Conservation (phyloP, 2,329 filamentous ascomycete genomes). For the Penicillium oxalicum region DNA sequence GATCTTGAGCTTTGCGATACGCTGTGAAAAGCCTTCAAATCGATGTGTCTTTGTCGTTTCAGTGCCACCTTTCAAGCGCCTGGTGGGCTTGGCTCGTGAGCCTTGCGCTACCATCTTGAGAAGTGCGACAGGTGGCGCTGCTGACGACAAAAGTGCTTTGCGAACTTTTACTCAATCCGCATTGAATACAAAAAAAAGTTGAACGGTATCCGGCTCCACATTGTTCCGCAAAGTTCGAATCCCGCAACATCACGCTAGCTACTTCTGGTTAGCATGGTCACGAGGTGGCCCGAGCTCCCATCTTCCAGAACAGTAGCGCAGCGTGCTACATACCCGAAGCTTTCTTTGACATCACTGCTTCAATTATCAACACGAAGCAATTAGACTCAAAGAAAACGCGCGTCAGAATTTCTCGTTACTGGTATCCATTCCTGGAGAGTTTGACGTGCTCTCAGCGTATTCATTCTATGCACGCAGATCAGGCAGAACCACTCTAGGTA, state of each 20-base stretch:
- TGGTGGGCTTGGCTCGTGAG: slow-evolving; percentile 63
- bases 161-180: slow-evolving; percentile 18
- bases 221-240: slow-evolving; percentile 28
- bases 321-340: neutral
- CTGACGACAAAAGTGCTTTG: slow-evolving; percentile 16
- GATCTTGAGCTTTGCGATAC: slow-evolving; percentile 86
- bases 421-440: too few relatives aligned
- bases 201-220: slow-evolving; percentile 24
- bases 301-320: neutral
- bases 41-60: slow-evolving; percentile 74
- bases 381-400: too few relatives aligned
- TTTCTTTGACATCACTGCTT: neutral
- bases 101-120: slow-evolving; percentile 49
- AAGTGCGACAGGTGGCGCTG: slow-evolving; percentile 23
- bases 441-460: neutral
- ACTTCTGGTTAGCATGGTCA: slow-evolving; percentile 16
- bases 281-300: slow-evolving; percentile 32
- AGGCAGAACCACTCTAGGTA: neutral
- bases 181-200: slow-evolving; percentile 36
- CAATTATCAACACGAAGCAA: neutral
- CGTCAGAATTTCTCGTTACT: too few relatives aligned
- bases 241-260: slow-evolving; percentile 10
- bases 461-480: neutral
- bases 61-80: slow-evolving; percentile 62
- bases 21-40: slow-evolving; percentile 85